Evolutionary conservation across 164 flowering plant species (phyloP).

Genomic region (Vitis rupestris): DNA sequence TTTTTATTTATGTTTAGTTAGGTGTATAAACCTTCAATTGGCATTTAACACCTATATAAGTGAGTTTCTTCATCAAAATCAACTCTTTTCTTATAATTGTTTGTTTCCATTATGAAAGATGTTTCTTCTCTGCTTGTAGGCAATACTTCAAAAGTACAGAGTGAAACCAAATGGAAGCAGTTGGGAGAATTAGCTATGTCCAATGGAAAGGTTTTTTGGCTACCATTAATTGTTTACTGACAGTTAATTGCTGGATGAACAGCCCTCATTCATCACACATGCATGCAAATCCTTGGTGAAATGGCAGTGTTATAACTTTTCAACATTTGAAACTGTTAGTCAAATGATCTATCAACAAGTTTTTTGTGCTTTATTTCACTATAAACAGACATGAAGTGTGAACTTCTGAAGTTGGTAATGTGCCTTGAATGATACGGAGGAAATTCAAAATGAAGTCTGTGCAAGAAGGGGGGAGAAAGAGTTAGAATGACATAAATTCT

Average conservation of each 20-base stretch:
- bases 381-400: not conserved
- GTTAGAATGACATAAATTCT: not conserved
- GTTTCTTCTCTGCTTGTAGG: slow-evolving; percentile 42
- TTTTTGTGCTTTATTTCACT: no score
- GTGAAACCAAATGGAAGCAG: slow-evolving; percentile 98
- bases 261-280: no score
- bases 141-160: slow-evolving; percentile 73
- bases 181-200: slow-evolving; percentile 98
- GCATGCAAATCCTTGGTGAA: no score
- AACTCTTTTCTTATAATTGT: no score
- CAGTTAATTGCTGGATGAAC: no score
- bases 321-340: no score
- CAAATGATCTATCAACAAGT: no score
- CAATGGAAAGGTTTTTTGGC: slow-evolving; percentile 69
- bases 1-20: not conserved
- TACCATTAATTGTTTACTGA: not conserved
- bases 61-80: no score
- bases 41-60: no score
- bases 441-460: not conserved
- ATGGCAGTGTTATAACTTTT: no score
- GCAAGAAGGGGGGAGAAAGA: not conserved
- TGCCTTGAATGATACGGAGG: not conserved
- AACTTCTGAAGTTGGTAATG: not conserved
- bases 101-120: not conserved
- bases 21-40: no score